These are phyloP conservation scores for Tephrocybe sp. DNA, from an alignment of 768 basidiomycete species.

Conservation along the genomic window DNA sequence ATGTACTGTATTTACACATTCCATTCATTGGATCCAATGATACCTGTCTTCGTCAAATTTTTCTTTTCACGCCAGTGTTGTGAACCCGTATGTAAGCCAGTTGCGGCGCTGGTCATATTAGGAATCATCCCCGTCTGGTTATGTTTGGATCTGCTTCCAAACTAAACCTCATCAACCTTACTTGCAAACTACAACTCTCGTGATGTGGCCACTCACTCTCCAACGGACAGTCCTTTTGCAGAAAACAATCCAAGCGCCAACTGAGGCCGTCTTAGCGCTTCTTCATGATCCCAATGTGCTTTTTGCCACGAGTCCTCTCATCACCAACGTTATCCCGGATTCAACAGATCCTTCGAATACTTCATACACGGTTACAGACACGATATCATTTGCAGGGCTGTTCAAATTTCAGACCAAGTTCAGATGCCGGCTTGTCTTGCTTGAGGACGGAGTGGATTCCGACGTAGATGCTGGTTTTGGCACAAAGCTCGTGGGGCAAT, in stretches of 20 bases:
- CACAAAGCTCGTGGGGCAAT: constrained; percentile 21
- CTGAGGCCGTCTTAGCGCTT: constrained; percentile 22
- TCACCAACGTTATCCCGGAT: constrained; percentile 24
- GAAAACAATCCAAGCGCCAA: constrained; percentile 23
- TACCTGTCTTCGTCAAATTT: too few relatives aligned
- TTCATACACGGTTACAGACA: constrained; percentile 31
- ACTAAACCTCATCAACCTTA: too few relatives aligned
- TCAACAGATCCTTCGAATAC: constrained; percentile 19
- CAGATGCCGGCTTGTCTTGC: constrained; percentile 17
- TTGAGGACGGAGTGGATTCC: constrained; percentile 24
- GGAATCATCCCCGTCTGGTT: too few relatives aligned
- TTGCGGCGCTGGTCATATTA: too few relatives aligned
- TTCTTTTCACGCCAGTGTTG: too few relatives aligned
- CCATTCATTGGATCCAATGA: too few relatives aligned
- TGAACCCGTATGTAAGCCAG: too few relatives aligned
- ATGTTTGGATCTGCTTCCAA: too few relatives aligned
- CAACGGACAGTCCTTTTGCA: constrained; percentile 23
- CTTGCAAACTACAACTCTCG: too few relatives aligned
- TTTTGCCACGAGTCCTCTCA: constrained; percentile 29
- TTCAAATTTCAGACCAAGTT: constrained; percentile 28
- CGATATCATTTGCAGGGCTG: constrained; percentile 24
- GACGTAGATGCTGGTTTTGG: constrained; percentile 26
- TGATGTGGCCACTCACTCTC: constrained; percentile 33
- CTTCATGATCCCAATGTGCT: constrained; percentile 33
- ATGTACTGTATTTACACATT: constrained; percentile 10